A percentile compares a stretch with the other conserved stretches of the same genome.
Evolutionary conservation across 768 basidiomycete species (phyloP).

Genomic region (Krasilnikovozyma curviuscula): DNA sequence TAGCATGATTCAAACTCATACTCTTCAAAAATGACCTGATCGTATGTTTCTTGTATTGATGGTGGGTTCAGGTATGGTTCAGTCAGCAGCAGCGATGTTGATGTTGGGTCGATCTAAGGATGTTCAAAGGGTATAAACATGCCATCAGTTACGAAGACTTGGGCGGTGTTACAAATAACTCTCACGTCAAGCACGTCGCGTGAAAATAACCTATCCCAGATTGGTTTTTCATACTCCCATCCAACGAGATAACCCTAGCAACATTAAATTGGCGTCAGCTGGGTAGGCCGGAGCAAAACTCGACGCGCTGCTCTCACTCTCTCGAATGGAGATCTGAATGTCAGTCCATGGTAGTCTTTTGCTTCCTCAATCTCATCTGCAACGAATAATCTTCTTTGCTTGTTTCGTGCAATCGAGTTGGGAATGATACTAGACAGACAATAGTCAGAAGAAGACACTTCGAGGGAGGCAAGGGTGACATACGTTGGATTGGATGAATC

Average conservation of each 20-base stretch:
- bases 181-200: constrained; percentile 46
- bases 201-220: constrained; percentile 83
- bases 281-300: constrained; percentile 16
- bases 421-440: constrained; percentile 39
- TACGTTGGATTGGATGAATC: neutral
- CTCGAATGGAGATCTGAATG: constrained; percentile 71
- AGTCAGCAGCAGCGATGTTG: constrained; percentile 62
- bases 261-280: neutral
- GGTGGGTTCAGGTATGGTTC: constrained; percentile 90
- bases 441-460: neutral
- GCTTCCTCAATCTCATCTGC: constrained; percentile 65
- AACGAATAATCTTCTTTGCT: constrained; percentile 57
- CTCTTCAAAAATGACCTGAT: constrained; percentile 91
- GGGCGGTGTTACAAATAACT: too few relatives aligned
- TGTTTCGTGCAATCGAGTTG: constrained; percentile 70
- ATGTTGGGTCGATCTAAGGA: constrained; percentile 60
- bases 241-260: constrained; percentile 71
- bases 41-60: constrained; percentile 76
- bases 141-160: too few relatives aligned
- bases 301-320: constrained; percentile 35
- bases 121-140: too few relatives aligned
- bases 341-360: constrained; percentile 57
- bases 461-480: constrained; percentile 17
- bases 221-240: constrained; percentile 85
- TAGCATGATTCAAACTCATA: constrained; percentile 76